phyloP scores from a whole-genome alignment of 305 asterid species.

The Striga hermonthica region DNA sequence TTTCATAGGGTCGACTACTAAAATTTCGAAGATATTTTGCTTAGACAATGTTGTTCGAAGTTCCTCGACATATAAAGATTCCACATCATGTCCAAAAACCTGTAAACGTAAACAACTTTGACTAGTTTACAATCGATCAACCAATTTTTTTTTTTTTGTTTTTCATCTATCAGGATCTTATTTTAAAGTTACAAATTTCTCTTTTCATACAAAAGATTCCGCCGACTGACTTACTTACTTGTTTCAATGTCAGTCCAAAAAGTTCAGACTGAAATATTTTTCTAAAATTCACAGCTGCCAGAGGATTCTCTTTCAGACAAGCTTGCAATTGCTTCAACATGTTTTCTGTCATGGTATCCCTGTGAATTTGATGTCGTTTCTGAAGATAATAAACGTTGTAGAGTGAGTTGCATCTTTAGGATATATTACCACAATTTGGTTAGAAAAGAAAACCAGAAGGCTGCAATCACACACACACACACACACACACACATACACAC shows the following conservation, averaged over 20 bases:
- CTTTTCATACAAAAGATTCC: no score
- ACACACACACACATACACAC: no score
- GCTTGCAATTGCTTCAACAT: constrained; percentile 38
- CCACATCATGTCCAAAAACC: constrained; percentile 53
- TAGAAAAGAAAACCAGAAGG: neutral
- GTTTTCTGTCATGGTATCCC: constrained; percentile 54
- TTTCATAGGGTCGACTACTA: constrained; percentile 56
- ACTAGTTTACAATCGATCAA: no score
- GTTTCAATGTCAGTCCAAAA: constrained; percentile 60
- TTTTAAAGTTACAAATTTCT: no score
- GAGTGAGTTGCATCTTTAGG: neutral
- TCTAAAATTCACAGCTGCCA: constrained; percentile 58
- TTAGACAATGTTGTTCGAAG: constrained; percentile 41
- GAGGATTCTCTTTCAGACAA: constrained; percentile 40
- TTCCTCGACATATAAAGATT: constrained; percentile 50
- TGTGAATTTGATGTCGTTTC: constrained; percentile 60
- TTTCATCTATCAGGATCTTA: no score
- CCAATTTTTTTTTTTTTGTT: no score
- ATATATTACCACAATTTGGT: neutral
- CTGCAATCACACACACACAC: no score
- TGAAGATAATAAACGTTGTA: constrained; percentile 32
- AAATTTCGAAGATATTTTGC: constrained; percentile 41
- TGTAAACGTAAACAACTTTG: constrained; percentile 3
- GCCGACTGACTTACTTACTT: neutral
- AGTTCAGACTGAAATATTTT: constrained; percentile 66